Base-by-base conservation (phyloP, 495 filamentous ascomycete genomes). In the Daldinia bambusicola region DNA sequence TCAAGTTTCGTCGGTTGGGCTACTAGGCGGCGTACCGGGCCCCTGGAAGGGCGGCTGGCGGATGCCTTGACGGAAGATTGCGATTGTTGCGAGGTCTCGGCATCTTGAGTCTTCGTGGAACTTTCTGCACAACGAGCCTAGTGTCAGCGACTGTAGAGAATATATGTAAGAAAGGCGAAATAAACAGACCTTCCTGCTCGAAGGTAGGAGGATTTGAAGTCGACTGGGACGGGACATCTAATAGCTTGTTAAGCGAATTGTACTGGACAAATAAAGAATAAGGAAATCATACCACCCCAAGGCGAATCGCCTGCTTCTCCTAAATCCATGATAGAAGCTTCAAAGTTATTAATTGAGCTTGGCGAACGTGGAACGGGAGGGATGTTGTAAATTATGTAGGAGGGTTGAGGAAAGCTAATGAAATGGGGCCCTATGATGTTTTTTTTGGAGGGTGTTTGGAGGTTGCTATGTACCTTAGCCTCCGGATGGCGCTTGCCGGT, bases 1-100 rank as follows among this genome's bases (percentile, higher is more conserved):
- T 98, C 91, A 53, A 98, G 86, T 48, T 89, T 89, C 41, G 92
- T 96, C 37, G 91, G 86, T 76, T 95, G 93, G 41, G 92, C 90
- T 76, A 89, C 92, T 69, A 93, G 85, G 71, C 92, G 92, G 60
- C 93, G 90, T 66, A 77, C 71, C 32, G 75, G 75, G 43, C 74
- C 75, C 31, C 70, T 66, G 43, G 75, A 53, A 52, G 77, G 66
- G 56, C 78, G 79, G 52, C 69, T 66, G 45, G 66, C 53, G 32
- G 72, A 70, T 37, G 71, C 72, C 78, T 83, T 81, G 69, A 68
- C 74, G 58, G 67, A 72, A 67, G 63, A 71, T 72, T 75, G 70
- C 36, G 75, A 76, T 66, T 74, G 73, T 40, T 75, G 75, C 22
- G 63, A 63, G 55, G 62, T 55, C 48, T 74, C 70, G 58, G 69